Base-by-base conservation (phyloP, 2,329 filamentous ascomycete genomes). In the Bipolaris cookei region DNA sequence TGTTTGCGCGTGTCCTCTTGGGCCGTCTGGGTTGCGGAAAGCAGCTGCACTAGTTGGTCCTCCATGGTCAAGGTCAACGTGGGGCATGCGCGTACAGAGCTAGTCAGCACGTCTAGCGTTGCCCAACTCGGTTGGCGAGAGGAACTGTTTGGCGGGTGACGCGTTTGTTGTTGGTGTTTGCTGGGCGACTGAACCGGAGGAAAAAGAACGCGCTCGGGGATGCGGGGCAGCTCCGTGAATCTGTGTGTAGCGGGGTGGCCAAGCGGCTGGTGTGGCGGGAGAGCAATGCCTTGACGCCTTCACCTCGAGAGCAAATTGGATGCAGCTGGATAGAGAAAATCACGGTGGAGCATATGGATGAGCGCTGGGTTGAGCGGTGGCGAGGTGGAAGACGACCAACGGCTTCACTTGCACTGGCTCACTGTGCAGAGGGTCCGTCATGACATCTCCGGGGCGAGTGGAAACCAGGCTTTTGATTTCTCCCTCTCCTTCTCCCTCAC, bases 1-100 rank as follows among this genome's bases (percentile, higher is more conserved):
- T 90, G 87, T 76, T 91, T 92, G 77, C 94, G 89, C 55, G 90
- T 88, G 53, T 81, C 87, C 76, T 94, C 88, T 57, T 88, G 86
- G 59, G 90, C 72, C 63, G 88, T 88, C 80, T 96, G 92, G 47
- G 93, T 96, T 78, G 92, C 91, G 71, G 89, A 87, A 64, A 99
- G 88, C 76, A 98, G 85, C 78, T 89, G 88, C 69, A 95, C 88
- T 77, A 99, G 87, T 82, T 96, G 89, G 80, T 96, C 89, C 85
- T 97, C 93, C 92, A 97, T 97, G 70, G 57, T 53, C 46, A 55
- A 58, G 70, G 57, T 53, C 46, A 55, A 58, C 55, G 63, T 60
- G 62, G 64, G 64, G 64, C 59, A 61, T 60, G 65, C 58, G 62
- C 59, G 65, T 64, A 64, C 54, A 67, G 53, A 61, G 60, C 65